Evolutionary conservation across 306 rosid species (phyloP), one percentile per base, ranked within the genome.

Genomic region (Vigna unguiculata): DNA sequence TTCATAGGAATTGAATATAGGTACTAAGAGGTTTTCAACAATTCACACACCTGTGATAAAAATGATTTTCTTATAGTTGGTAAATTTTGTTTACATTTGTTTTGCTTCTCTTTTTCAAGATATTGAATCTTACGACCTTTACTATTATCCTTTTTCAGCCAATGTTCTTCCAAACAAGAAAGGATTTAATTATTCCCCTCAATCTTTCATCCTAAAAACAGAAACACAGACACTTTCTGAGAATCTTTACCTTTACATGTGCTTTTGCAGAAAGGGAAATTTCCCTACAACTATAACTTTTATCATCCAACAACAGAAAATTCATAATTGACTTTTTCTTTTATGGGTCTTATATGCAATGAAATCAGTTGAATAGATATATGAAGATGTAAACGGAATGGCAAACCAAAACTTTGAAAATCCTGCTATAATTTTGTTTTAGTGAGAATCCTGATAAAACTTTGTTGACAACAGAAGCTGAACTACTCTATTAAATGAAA

Each of bases 401-500:
- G 63, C 32, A 49, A 24, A 73, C 7, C 17, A 41, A 24, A 47
- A 57, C 73, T 54, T 64, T 24, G 6, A 68, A 68, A 60, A 17
- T 21, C 66, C 21, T 67, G 52, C 40, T 20, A 25, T 34, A 19
- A 24, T 15, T 69, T 25, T 36, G 24, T 19, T 38, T 25, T 57
- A 22, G 40, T 60, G 34, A 36, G 76, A 66, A 54, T 57, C 34
- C 74, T 57, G 67, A 66, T 84, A 40, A 70, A 63, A 19, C 58
- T 40, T 48, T 69, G 21, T 63, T 47, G 17, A 40, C 43, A 78
- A 48, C 40, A 17, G 20, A 54, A 48, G 22, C 72, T 21, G 28
- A 53, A 77, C 10, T 40, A 68, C 22, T 75, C 41, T 64, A 30
- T 19, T 14, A 58, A 59, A 28, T 28, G 34, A 34, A 58, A 45